These are phyloP conservation scores for Uromyces viciae-fabae DNA, from an alignment of 1,284 basidiomycete species.

Conservation along the genomic window DNA sequence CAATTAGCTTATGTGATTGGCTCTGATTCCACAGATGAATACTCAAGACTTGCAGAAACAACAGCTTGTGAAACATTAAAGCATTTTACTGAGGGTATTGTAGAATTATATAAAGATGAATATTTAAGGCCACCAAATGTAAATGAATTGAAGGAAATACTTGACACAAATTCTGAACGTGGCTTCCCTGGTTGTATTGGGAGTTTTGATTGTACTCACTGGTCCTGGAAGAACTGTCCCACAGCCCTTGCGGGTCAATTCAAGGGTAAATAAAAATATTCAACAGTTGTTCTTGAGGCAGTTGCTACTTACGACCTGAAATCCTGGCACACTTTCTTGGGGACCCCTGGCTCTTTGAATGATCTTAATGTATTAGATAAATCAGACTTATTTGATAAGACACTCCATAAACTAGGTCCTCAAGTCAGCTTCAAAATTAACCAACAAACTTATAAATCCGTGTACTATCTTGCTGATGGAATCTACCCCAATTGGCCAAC, in stretches of 20 bases:
- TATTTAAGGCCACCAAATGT: neutral
- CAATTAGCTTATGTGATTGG: neutral
- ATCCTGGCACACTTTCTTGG: slow-evolving; percentile 23
- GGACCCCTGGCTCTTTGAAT: slow-evolving; percentile 26
- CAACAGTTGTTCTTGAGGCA: slow-evolving; percentile 16
- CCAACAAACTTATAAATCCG: neutral
- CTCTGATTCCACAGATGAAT: neutral
- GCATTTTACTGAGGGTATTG: neutral
- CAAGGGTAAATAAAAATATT: slow-evolving; percentile 21
- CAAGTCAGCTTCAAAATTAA: slow-evolving; percentile 4
- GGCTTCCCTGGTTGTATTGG: slow-evolving; percentile 23
- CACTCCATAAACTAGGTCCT: neutral
- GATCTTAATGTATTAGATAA: slow-evolving; percentile 14
- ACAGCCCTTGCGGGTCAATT: neutral
- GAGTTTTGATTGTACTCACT: slow-evolving; percentile 21
- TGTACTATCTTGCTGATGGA: slow-evolving; percentile 23
- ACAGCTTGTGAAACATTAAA: neutral
- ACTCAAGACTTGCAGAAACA: neutral
- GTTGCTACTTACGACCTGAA: neutral
- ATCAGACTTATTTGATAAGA: slow-evolving; percentile 3
- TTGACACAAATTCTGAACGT: neutral
- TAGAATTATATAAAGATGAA: neutral
- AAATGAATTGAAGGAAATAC: neutral
- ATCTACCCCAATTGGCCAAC: neutral
- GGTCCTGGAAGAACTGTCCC: slow-evolving; percentile 31